Base-by-base conservation (phyloP, 176 grass and related monocot genomes). In the Musa beccarii region DNA sequence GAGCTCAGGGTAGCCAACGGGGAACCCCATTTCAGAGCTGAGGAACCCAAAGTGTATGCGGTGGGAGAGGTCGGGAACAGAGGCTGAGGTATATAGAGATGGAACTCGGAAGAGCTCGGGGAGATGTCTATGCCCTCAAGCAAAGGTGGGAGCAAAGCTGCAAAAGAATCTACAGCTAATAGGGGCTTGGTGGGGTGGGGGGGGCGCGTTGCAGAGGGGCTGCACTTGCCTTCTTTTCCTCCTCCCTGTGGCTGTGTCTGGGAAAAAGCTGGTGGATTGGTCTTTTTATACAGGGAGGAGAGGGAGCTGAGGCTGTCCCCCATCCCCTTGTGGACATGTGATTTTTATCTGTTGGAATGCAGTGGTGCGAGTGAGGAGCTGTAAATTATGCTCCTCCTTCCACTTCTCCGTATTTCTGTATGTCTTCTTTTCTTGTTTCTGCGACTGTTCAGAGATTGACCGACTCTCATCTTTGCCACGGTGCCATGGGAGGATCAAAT, bases 21-120 rank as follows among this genome's bases (percentile, higher is more conserved):
- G 74, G 28, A 76, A 63, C 10, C 74, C 74, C 74, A 76, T 76
- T 21, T 62, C 57, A 4, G 57, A 62, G 13, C 57, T n/a, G 20
- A 62, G 20, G 15, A 62, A 19, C 1, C 57, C 6, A 62, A 19
- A 4, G 15, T 62, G 15, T 19, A n/a, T n/a, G 17, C 15, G 1
- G 57, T n/a, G 15, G 12, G 2, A 17, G 16, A 17, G 54, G 11
- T 11, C 16, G 11, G 13, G 54, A 57, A 2, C 16, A 5, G 54
- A 62, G 20, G 20, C 57, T 62, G 13, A 19, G 11, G 57, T 15
- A 62, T 62, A 19, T 62, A n/a, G 57, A 62, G 57, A 15, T 17
- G 57, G 57, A n/a, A 17, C 10, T 59, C 4, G 57, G 57, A 62
- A n/a, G 15, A 15, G 57, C 12, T 8, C 6, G 57, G 57, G 57